phyloP scores from a whole-genome alignment of 2,329 filamentous ascomycete genomes.

The Neonectria ditissima region DNA sequence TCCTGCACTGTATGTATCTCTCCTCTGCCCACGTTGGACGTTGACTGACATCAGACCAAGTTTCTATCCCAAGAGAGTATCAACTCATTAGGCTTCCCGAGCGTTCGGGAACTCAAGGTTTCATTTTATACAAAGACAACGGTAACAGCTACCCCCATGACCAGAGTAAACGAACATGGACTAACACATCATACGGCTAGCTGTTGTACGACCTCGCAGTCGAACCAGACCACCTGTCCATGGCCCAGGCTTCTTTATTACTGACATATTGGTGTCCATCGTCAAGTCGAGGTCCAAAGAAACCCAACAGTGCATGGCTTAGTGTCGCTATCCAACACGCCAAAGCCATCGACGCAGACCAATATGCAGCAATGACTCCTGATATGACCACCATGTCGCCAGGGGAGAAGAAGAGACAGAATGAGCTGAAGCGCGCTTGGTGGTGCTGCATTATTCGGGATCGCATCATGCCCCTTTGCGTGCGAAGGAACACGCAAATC shows the following conservation, averaged over 20 bases:
- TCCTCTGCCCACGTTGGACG: too few species aligned
- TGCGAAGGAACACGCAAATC: constrained; percentile 3
- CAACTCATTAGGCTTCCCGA: neutral
- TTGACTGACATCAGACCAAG: neutral
- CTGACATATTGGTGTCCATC: constrained; percentile 9
- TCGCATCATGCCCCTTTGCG: constrained; percentile 14
- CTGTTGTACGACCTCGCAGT: neutral
- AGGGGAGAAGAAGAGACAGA: neutral
- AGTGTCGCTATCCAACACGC: constrained; percentile 1
- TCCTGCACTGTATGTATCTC: neutral
- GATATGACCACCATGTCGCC: too few species aligned
- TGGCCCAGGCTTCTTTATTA: neutral
- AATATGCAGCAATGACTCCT: neutral
- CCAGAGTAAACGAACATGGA: too few species aligned
- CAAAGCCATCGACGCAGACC: neutral
- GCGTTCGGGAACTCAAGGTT: neutral
- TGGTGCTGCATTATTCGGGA: constrained; percentile 13
- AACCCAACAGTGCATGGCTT: neutral
- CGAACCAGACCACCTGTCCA: neutral
- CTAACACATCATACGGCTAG: neutral
- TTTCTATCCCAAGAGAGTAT: neutral
- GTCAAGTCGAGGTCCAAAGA: neutral
- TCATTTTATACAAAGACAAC: neutral
- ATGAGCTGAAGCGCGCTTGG: constrained; percentile 2
- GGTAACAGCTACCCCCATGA: too few species aligned